Percentiles rank a stretch among this genome's conserved stretches.
Conservation (phyloP, 495 filamentous ascomycete genomes). For the Staphylotrichum tortipilum region DNA sequence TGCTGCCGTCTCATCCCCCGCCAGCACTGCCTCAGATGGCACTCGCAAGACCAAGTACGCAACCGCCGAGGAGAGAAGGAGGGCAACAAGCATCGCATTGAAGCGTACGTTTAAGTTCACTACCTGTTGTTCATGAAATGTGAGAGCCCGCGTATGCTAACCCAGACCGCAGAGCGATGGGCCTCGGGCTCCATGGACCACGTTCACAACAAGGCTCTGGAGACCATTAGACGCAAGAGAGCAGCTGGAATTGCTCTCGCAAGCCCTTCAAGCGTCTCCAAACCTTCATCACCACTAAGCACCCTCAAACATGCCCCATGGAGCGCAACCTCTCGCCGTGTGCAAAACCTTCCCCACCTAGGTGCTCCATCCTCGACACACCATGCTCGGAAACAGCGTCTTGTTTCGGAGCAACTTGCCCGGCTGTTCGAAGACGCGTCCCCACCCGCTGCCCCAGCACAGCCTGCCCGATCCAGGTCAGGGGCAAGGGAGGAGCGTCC, state of each 20-base stretch:
- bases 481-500: background rate
- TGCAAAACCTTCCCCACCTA: background rate
- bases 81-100: slow-evolving; percentile 7
- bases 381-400: background rate
- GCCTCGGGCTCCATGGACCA: slow-evolving; percentile 17
- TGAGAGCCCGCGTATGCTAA: background rate
- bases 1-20: no score
- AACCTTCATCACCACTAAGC: background rate
- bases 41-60: slow-evolving; percentile 3
- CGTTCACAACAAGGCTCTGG: slow-evolving; percentile 6
- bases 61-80: slow-evolving; percentile 14
- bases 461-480: background rate
- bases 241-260: background rate
- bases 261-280: background rate
- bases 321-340: background rate
- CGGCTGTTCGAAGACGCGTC: background rate
- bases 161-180: slow-evolving; percentile 14
- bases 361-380: background rate
- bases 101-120: slow-evolving; percentile 7
- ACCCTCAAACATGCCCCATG: background rate
- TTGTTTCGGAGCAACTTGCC: background rate
- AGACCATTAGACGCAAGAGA: slow-evolving; percentile 5
- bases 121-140: background rate
- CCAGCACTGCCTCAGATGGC: background rate
- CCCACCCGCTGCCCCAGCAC: background rate